Evolutionary conservation across 2,329 filamentous ascomycete genomes (phyloP).

Genomic region (Seiridium unicorne): DNA sequence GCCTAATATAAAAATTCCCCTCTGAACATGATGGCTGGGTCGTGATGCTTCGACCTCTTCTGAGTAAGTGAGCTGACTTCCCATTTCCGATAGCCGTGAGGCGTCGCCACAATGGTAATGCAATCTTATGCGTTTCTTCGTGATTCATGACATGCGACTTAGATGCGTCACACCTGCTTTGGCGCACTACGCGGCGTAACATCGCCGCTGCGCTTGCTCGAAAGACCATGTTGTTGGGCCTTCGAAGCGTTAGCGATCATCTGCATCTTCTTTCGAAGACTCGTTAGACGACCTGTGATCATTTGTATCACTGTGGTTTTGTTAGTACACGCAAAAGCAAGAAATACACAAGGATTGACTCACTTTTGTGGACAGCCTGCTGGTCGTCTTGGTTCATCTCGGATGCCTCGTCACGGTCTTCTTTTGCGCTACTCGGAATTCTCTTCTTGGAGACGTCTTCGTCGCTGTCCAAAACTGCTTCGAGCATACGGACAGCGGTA

Average conservation of each 20-base stretch:
- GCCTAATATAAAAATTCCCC: background rate
- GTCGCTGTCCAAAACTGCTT: constrained; percentile 87
- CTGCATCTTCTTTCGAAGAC: constrained; percentile 59
- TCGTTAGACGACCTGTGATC: constrained; percentile 54
- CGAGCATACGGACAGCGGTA: constrained; percentile 90
- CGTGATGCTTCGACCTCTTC: background rate
- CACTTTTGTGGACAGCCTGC: constrained; percentile 71
- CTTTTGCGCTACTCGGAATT: constrained; percentile 36
- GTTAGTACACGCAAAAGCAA: background rate
- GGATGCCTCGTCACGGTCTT: constrained; percentile 41
- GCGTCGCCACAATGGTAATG: constrained; percentile 24
- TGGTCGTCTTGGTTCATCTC: constrained; percentile 68
- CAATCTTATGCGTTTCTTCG: constrained; percentile 31
- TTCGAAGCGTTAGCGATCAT: constrained; percentile 60
- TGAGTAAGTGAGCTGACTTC: constrained; percentile 9
- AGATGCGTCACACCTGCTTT: constrained; percentile 24
- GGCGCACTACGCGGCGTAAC: constrained; percentile 54
- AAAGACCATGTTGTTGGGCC: constrained; percentile 41
- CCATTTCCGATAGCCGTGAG: constrained; percentile 24
- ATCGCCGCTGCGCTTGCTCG: constrained; percentile 54
- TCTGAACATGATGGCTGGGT: background rate
- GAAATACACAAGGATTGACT: constrained; percentile 27
- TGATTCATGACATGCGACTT: constrained; percentile 23
- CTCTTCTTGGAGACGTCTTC: constrained; percentile 49
- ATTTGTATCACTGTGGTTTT: constrained; percentile 55